Evolutionary conservation across 768 basidiomycete genomes (phyloP), one percentile per base, ranked within the genome.

Genomic region (Podaxis rugospora): DNA sequence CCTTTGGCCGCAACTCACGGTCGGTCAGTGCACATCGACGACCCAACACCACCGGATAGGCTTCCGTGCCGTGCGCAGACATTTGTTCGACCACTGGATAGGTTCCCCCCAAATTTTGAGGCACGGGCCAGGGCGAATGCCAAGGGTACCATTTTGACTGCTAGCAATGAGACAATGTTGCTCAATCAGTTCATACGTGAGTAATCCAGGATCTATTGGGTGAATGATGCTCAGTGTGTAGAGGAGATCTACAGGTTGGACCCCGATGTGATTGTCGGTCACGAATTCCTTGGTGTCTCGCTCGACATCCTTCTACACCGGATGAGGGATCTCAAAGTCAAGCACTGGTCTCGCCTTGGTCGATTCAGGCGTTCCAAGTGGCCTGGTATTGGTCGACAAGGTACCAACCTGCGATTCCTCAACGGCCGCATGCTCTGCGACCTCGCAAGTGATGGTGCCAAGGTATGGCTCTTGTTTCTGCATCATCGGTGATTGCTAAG

Each of bases 281-380:
- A 98, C 67, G 95, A 98, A 55, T 97, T 99, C 71, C 76, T 93
- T 4, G 94, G 92, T 4, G 90, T 90, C 25, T 89, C 89, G 0
- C 82, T 97, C 23, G 97, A 98, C 66, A 90, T 97, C 13, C 78
- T 99, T 18, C 81, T 99, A 11, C 87, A 91, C 67, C 88, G 97
- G 0, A 90, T 98, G 89, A 84, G 86, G 63, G 92, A 96, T 59
- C 82, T 94, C 50, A 93, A 95, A 69, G 86, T 85, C 6, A 93
- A 96, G 55, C 90, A 97, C 70, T 98, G 93, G 92, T 96, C 95
- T 3, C 85, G 95, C 42, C 81, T 99, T 40, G 92, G 95, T 23
- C 85, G 97, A 10, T 93, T 98, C 75, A 82, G 93, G 59, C 81
- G 95, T 28, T 81, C 86, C 13, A 90, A 82, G 66, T 93, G 90